Conservation (phyloP, 2,329 filamentous ascomycete genomes). For the Fusarium liriodendri region DNA sequence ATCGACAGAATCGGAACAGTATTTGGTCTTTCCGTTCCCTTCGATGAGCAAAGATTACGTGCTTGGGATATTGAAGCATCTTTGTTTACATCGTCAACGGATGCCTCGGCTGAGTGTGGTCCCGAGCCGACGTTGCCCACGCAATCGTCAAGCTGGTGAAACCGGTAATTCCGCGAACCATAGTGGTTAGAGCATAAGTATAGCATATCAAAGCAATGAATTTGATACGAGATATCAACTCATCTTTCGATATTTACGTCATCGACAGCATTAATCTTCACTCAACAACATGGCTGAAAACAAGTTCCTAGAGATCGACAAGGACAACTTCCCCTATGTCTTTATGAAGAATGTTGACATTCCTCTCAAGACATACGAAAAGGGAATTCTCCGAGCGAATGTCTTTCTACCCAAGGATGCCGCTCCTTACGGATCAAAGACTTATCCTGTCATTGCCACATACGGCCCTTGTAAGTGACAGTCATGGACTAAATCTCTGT, state of each 20-base stretch:
- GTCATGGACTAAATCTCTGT: no score
- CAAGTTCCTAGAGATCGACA: constrained; percentile 4
- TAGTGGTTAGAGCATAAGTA: not conserved
- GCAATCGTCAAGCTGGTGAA: not conserved
- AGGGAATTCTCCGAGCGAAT: constrained; percentile 4
- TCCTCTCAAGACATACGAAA: constrained; percentile 4
- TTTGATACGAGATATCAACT: not conserved
- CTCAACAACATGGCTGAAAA: not conserved
- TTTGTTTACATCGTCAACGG: not conserved
- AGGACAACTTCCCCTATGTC: constrained; percentile 23
- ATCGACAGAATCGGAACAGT: not conserved
- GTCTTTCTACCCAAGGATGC: constrained; percentile 20
- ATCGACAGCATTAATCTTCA: not conserved
- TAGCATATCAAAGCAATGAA: not conserved
- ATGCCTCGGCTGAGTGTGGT: not conserved
- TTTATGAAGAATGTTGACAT: constrained; percentile 31
- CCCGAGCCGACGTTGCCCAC: not conserved
- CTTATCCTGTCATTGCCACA: not conserved
- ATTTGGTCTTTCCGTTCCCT: not conserved
- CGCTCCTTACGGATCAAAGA: constrained; percentile 2
- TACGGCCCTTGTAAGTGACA: not conserved
- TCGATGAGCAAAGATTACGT: not conserved
- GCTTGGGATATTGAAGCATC: not conserved
- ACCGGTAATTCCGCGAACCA: not conserved
- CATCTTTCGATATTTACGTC: not conserved